Evolutionary conservation across 345 rosid species (phyloP).

Genomic region (Euclidium syriacum): DNA sequence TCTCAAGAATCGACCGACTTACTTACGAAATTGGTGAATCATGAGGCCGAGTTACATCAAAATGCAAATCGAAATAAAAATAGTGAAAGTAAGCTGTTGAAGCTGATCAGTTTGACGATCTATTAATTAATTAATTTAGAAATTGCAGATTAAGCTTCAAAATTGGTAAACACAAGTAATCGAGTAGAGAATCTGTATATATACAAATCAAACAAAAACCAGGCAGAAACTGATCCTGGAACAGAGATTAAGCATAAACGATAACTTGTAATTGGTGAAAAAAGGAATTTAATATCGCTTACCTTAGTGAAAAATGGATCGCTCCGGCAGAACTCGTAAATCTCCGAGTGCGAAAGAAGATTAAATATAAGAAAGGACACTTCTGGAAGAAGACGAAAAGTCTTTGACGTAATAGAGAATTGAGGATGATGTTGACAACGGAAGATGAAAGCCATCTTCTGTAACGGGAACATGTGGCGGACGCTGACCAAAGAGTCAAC

Average conservation of each 20-base stretch:
- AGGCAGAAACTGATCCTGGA: not conserved
- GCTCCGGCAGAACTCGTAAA: not conserved
- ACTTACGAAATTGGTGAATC: not conserved
- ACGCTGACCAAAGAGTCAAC: not conserved
- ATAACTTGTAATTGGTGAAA: not conserved
- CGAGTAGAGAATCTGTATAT: not conserved
- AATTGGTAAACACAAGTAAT: not conserved
- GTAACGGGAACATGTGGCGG: not conserved
- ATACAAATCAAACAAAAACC: not conserved
- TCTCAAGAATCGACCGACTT: not conserved
- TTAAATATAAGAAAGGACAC: not conserved
- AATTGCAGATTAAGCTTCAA: not conserved
- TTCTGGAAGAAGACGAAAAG: slow-evolving; percentile 9
- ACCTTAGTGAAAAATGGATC: not conserved
- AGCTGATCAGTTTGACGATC: not conserved
- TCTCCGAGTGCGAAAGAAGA: not conserved
- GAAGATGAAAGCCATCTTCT: slow-evolving; percentile 2
- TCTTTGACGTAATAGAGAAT: slow-evolving; percentile 8
- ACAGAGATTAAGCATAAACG: slow-evolving; percentile 5
- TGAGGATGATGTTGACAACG: not conserved
- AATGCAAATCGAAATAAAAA: not conserved
- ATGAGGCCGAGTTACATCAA: not conserved
- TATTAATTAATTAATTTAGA: not conserved
- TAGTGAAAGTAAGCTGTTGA: not conserved
- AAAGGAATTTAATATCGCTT: not conserved